Conservation (phyloP, 257 asterid species). For the Solanum sitiens region DNA sequence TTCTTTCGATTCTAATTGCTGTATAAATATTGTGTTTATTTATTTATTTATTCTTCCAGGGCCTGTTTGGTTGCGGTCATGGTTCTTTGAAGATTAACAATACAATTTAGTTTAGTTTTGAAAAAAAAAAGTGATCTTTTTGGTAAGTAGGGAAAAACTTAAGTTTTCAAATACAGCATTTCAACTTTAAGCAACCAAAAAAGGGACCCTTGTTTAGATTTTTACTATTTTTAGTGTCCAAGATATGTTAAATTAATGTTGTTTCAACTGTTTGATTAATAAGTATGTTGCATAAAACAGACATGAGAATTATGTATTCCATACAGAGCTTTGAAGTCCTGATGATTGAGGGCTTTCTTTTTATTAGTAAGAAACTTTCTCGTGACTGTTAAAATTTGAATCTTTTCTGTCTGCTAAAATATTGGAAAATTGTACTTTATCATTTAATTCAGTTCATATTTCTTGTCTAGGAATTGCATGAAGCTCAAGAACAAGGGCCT, state of each 20-base stretch:
- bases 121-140: neutral
- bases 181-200: neutral
- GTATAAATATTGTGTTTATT: neutral
- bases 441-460: neutral
- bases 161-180: neutral
- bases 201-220: neutral
- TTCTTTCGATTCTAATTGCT: slow-evolving; percentile 2
- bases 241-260: slow-evolving; percentile 5
- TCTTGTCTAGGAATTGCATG: slow-evolving; percentile 33
- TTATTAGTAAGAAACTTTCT: slow-evolving; percentile 61
- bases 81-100: neutral
- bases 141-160: neutral
- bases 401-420: neutral
- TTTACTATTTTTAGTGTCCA: neutral
- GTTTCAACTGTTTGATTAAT: slow-evolving; percentile 19
- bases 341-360: slow-evolving; percentile 72
- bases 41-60: neutral
- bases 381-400: slow-evolving; percentile 1
- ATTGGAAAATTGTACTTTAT: neutral
- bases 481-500: neutral
- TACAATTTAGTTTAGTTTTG: neutral
- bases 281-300: slow-evolving; percentile 20
- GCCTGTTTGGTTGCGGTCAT: neutral
- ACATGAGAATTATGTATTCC: slow-evolving; percentile 21
- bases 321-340: slow-evolving; percentile 40